These are phyloP conservation scores for Fulvia fulva DNA, from an alignment of 2,329 filamentous ascomycete genomes.

Conservation along the genomic window DNA sequence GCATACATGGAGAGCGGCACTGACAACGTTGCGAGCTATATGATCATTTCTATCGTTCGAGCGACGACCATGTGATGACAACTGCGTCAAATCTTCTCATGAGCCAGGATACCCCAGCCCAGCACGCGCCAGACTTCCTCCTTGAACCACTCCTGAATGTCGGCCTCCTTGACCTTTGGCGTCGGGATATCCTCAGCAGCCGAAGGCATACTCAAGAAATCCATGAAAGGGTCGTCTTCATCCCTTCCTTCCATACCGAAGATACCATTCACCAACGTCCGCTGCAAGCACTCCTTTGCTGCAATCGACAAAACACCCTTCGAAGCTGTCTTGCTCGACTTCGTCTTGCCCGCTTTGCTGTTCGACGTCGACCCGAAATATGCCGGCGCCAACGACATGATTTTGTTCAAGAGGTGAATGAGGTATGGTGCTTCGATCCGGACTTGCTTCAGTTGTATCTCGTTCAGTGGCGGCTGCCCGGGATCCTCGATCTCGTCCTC, in stretches of 20 bases:
- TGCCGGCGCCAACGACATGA: slow-evolving; percentile 38
- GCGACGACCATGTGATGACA: too few relatives aligned
- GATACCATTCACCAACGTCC: slow-evolving; percentile 43
- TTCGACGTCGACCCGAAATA: slow-evolving; percentile 28
- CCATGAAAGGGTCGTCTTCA: slow-evolving; percentile 37
- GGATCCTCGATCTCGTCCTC: slow-evolving; percentile 25
- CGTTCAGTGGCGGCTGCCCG: slow-evolving; percentile 8
- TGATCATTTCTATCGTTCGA: too few relatives aligned
- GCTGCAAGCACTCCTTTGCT: slow-evolving; percentile 43
- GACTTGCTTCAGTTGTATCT: slow-evolving; percentile 16
- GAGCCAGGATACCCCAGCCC: slow-evolving; percentile 52
- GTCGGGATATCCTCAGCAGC: slow-evolving; percentile 26
- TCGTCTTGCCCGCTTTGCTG: slow-evolving; percentile 23
- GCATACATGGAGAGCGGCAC: too few relatives aligned
- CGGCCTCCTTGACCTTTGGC: slow-evolving; percentile 37
- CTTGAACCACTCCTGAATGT: slow-evolving; percentile 52
- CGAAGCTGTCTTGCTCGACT: slow-evolving; percentile 26
- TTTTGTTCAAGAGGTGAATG: slow-evolving; percentile 38
- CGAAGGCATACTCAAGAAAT: slow-evolving; percentile 41
- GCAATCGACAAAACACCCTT: slow-evolving; percentile 34
- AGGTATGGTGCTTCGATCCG: slow-evolving; percentile 41
- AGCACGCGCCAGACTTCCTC: slow-evolving; percentile 55
- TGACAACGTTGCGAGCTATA: too few relatives aligned
- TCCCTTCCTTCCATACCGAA: slow-evolving; percentile 36
- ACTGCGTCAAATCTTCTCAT: slow-evolving; percentile 13